phyloP scores from a whole-genome alignment of 352 stramenopile genomes.

The Phytopythium boreale region DNA sequence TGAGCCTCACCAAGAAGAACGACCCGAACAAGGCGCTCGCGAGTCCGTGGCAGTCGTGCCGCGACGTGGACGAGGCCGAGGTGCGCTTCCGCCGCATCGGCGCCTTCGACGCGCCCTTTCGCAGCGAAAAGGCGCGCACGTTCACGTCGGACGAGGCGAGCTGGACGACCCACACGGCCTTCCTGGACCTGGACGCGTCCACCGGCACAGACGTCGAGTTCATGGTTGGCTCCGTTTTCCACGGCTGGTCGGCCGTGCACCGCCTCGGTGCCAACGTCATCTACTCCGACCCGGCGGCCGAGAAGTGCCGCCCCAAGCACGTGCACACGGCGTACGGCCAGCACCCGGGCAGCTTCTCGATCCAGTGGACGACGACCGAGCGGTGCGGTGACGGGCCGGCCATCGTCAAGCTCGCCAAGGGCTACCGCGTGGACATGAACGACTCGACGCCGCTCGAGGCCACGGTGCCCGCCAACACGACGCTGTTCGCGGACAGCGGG shows the following conservation, averaged over 20 bases:
- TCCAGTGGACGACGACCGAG: slow-evolving; percentile 80
- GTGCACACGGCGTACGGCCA: slow-evolving; percentile 77
- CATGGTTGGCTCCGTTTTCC: slow-evolving; percentile 70
- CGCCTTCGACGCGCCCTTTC: slow-evolving; percentile 31
- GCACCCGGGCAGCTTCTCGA: slow-evolving; percentile 49
- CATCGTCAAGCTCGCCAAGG: slow-evolving; percentile 55
- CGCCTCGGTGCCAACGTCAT: slow-evolving; percentile 50
- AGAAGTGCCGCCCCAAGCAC: slow-evolving; percentile 70
- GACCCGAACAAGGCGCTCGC: slow-evolving; percentile 16
- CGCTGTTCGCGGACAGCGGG: slow-evolving; percentile 65
- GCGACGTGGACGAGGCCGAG: slow-evolving; percentile 57
- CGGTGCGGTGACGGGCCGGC: slow-evolving; percentile 39
- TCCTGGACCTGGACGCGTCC: slow-evolving; percentile 35
- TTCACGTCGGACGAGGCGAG: slow-evolving; percentile 49
- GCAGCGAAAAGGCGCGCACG: slow-evolving; percentile 44
- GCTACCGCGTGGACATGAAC: slow-evolving; percentile 45
- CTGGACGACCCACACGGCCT: slow-evolving; percentile 67
- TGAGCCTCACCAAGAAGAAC: slow-evolving; percentile 47
- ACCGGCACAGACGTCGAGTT: slow-evolving; percentile 48
- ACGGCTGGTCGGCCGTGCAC: slow-evolving; percentile 75
- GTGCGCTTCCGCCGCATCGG: slow-evolving; percentile 49
- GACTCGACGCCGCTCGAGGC: slow-evolving; percentile 33
- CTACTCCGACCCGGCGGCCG: slow-evolving; percentile 34
- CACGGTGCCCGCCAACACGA: slow-evolving; percentile 41
- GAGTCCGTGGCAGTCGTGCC: slow-evolving; percentile 68